Evolutionary conservation across 345 rosid species (phyloP), one percentile per base, ranked within the genome.

Genomic region (Camelina neglecta): DNA sequence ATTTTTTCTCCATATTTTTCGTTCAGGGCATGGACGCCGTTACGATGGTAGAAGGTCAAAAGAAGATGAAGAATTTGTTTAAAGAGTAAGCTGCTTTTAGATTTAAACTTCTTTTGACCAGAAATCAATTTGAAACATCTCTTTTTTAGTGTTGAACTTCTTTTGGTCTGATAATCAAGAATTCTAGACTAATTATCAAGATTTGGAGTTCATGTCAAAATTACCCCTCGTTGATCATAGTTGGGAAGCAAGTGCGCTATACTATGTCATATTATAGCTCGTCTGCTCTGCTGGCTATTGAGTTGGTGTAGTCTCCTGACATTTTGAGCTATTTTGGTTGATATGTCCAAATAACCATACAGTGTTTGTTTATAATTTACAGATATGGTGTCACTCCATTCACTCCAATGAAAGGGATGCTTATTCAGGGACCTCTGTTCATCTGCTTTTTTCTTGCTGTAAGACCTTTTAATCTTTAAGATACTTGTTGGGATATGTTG

Each of bases 361-460:
- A 26, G 29, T 2, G 29, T 50, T 67, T 67, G 60, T 62, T 47
- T 23, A 65, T 67, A 33, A 59, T 35, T 60, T 84, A 69, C 89
- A 92, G 97, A 73, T 71, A 81, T 81, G 97, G 97, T 47, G 94
- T 89, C 78, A 86, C 77, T 26, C 29, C 29, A 26, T 26, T 26
- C 29, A 26, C 29, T 50, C 90, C 94, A 50, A 73, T 95, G 82
- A 92, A 92, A 82, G 98, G 99, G 73, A 72, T 88, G 24, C 74
- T 92, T 20, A 85, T 95, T 80, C 91, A 88, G 71, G 99, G 85
- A 44, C 94, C 98, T 57, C 50, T 95, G 51, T 90, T 92, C 60
- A 41, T 90, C 82, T 80, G 94, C 67, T 90, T 89, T 77, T 95
- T 87, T 82, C 84, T 89, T 41, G 99, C 96, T 16, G 98, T 92